Base-by-base conservation (phyloP, 345 rosid species). In the Pseudoturritis turrita region DNA sequence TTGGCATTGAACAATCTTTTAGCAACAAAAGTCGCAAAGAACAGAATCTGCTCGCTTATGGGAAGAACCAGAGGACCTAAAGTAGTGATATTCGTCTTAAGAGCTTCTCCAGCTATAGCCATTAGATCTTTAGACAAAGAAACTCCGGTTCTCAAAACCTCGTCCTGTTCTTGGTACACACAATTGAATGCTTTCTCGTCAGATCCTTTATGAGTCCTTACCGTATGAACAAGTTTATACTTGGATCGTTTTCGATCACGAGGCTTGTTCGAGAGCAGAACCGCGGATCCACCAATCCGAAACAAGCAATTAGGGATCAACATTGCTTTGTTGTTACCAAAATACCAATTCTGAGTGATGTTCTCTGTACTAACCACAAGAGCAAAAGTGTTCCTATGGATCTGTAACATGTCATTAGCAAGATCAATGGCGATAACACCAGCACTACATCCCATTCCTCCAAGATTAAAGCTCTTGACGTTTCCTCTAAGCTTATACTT, bases 1-100 rank as follows among this genome's bases (percentile, higher is more conserved):
- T 79, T 88, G 0, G 83, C 83, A 51, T 82, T 82, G 65, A 83
- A 81, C 62, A 87, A 56, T 79, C 63, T 88, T 77, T 84, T 89
- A 2, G 80, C 78, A 50, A 88, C 79, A 41, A 82, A 71, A 36
- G 88, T 85, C 14, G 68, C 55, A 36, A 92, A 90, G 86, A 93
- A 93, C 31, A 86, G 56, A 45, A 93, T 82, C 46, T 90, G 96
- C 76, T 93, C 98, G 41, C 96, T 88, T 40, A 92, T 79, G 0
- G 97, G 98, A 61, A 92, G 88, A 75, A 92, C 98, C 29, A 92
- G 76, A 40, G 98, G 98, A 60, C 98, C 96, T 63, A 92, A 60
- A 2, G 93, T 84, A 2, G 97, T 90, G 54, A 92, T 90, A 31
- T 90, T 92, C n/a, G 87, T 74, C 80, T 89, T 92, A 1, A 92